Evolutionary conservation across 352 stramenopile genomes (phyloP).

Genomic region (Phytophthora citrophthora): DNA sequence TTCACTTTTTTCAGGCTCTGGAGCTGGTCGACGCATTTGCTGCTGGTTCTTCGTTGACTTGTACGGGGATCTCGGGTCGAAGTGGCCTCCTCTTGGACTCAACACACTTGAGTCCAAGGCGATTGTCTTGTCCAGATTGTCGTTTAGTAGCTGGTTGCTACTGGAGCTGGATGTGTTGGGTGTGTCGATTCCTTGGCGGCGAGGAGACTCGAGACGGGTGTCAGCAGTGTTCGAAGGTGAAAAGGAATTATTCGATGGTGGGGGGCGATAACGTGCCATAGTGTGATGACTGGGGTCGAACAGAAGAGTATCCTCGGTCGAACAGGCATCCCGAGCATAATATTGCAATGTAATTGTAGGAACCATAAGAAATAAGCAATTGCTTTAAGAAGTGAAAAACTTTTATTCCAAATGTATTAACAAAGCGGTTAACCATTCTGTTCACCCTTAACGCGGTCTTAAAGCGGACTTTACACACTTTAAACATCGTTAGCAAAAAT

Average conservation of each 20-base stretch:
- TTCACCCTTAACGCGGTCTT: no score
- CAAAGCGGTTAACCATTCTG: no score
- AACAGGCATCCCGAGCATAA: no score
- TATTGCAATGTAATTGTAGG: no score
- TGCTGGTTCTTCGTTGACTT: constrained; percentile 29
- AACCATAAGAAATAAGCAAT: no score
- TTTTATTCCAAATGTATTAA: no score
- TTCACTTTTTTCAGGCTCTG: constrained; percentile 13
- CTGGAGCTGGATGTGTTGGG: constrained; percentile 18
- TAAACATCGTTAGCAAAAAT: no score
- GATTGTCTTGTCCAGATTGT: constrained; percentile 8
- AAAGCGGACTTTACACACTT: no score
- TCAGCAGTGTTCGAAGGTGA: constrained; percentile 23
- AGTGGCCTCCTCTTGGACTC: constrained; percentile 26
- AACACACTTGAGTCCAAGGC: constrained; percentile 13
- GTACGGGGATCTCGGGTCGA: constrained; percentile 33
- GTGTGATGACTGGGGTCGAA: constrained; percentile 14
- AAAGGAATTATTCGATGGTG: constrained; percentile 12
- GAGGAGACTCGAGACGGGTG: constrained; percentile 24
- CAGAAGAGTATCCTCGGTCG: constrained; percentile 26
- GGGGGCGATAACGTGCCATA: constrained; percentile 28
- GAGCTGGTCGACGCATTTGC: constrained; percentile 17
- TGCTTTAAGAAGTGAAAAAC: no score
- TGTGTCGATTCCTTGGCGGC: constrained; percentile 10
- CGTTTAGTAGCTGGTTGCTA: constrained; percentile 23